Percentiles rank a stretch among this genome's conserved stretches.
phyloP scores from a whole-genome alignment of 352 stramenopile genomes.

The Phytophthora aleatoria region DNA sequence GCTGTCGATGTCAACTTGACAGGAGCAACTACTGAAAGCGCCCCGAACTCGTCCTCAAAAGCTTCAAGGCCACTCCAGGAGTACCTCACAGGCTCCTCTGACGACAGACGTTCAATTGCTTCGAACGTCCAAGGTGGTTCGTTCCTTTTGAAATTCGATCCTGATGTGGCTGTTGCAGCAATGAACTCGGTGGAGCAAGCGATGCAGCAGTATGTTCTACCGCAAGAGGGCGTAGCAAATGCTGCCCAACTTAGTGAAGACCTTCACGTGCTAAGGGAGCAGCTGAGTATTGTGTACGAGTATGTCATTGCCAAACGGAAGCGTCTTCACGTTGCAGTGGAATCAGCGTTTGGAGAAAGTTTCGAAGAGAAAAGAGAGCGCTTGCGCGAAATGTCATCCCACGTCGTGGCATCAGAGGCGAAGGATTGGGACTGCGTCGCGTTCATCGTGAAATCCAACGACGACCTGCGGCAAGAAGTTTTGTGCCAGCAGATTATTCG shows the following conservation, averaged over 20 bases:
- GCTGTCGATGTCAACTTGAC: conserved; percentile 39
- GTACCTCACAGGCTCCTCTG: conserved; percentile 25
- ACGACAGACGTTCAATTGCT: conserved; percentile 59
- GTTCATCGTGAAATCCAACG: conserved; percentile 99
- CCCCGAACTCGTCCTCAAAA: conserved; percentile 22
- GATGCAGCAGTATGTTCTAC: conserved; percentile 58
- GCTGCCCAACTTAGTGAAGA: conserved; percentile 46
- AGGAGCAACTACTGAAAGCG: conserved; percentile 12
- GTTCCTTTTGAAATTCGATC: conserved; percentile 67
- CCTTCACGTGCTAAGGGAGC: conserved; percentile 66
- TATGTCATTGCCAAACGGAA: conserved; percentile 70
- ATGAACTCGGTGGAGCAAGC: conserved; percentile 67
- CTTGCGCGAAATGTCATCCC: conserved; percentile 58
- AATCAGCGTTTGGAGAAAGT: conserved; percentile 84
- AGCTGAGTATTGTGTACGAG: conserved; percentile 70
- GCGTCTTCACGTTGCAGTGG: conserved; percentile 65
- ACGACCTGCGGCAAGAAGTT: conserved; percentile 97
- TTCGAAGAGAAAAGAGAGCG: conserved; percentile 82
- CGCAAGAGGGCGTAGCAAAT: conserved; percentile 36
- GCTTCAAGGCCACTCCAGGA: conserved; percentile 31
- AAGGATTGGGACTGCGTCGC: conserved; percentile 76
- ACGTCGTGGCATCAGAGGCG: conserved; percentile 34
- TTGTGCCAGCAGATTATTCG: conserved; percentile 97
- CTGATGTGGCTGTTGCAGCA: conserved; percentile 52
- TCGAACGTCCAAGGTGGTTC: conserved; percentile 42